Evolutionary conservation across 306 rosid genomes (phyloP).

Genomic region (Cercis canadensis): DNA sequence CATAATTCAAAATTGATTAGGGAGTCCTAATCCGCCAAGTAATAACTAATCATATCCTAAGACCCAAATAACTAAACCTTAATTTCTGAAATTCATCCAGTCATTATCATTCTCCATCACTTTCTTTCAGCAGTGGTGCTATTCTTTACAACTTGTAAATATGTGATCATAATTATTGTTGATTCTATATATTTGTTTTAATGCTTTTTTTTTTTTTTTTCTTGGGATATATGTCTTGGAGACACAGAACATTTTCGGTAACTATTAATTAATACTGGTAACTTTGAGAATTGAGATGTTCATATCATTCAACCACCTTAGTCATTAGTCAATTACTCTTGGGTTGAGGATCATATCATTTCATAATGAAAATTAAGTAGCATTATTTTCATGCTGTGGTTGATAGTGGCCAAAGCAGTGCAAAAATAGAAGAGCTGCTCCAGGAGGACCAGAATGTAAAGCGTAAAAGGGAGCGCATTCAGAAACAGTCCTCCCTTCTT

Average conservation of each 20-base stretch:
- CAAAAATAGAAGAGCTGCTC: constrained; percentile 58
- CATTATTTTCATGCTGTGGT: constrained; percentile 28
- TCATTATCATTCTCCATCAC: no score
- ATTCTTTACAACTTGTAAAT: background rate
- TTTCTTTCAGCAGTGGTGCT: constrained; percentile 21
- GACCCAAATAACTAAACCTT: no score
- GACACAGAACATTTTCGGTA: constrained; percentile 10
- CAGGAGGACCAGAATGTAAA: constrained; percentile 56
- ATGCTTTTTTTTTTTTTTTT: constrained; percentile 20
- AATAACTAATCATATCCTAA: no score
- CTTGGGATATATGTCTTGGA: constrained; percentile 9
- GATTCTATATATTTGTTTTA: constrained; percentile 2
- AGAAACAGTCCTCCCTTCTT: constrained; percentile 64
- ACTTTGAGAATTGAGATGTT: constrained; percentile 23
- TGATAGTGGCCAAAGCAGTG: constrained; percentile 58
- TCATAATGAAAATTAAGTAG: background rate
- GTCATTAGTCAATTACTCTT: constrained; percentile 11
- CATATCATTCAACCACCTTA: constrained; percentile 10
- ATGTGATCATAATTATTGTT: constrained; percentile 20
- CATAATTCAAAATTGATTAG: no score
- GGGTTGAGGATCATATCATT: constrained; percentile 9
- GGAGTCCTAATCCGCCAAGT: no score
- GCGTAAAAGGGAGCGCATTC: constrained; percentile 56
- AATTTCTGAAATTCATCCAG: no score
- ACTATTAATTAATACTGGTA: background rate